A percentile compares a stretch with the other conserved stretches of the same genome.
Evolutionary conservation across 257 asterid species (phyloP).

Genomic region (Forsythia viridissima): DNA sequence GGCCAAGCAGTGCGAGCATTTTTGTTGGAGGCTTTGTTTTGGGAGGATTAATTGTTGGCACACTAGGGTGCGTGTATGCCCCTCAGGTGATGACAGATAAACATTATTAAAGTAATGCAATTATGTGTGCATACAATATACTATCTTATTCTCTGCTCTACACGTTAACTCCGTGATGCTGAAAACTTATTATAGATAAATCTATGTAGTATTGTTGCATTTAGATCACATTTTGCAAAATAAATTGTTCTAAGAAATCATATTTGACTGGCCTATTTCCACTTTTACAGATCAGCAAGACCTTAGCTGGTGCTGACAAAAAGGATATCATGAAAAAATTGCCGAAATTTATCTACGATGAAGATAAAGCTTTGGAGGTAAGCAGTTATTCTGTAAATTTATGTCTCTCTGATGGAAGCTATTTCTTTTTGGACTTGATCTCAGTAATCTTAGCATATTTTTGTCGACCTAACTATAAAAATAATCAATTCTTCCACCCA

Average conservation of each 20-base stretch:
- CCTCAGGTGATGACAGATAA: constrained; percentile 70
- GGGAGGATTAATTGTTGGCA: constrained; percentile 88
- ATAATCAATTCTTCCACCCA: too few relatives aligned
- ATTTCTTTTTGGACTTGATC: too few relatives aligned
- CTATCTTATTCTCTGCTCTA: not conserved
- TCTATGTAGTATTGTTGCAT: too few relatives aligned
- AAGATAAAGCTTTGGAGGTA: constrained; percentile 91
- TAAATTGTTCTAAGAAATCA: not conserved
- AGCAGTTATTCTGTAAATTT: not conserved
- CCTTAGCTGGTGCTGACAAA: constrained; percentile 72
- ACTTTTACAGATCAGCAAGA: constrained; percentile 68
- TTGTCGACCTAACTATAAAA: too few relatives aligned
- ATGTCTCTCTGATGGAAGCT: too few relatives aligned
- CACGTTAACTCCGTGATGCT: not conserved
- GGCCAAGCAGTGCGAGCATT: constrained; percentile 51
- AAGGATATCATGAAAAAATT: constrained; percentile 88
- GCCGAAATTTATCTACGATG: constrained; percentile 88
- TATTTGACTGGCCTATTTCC: constrained; percentile 8
- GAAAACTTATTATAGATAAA: not conserved
- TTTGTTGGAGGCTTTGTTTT: constrained; percentile 91
- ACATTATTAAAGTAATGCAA: constrained; percentile 2
- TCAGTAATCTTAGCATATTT: too few relatives aligned
- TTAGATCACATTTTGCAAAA: too few relatives aligned
- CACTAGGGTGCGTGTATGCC: constrained; percentile 87
- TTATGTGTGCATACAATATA: not conserved